Base-by-base conservation (phyloP, 805 yeast species). In the Huiozyma sinensis region DNA sequence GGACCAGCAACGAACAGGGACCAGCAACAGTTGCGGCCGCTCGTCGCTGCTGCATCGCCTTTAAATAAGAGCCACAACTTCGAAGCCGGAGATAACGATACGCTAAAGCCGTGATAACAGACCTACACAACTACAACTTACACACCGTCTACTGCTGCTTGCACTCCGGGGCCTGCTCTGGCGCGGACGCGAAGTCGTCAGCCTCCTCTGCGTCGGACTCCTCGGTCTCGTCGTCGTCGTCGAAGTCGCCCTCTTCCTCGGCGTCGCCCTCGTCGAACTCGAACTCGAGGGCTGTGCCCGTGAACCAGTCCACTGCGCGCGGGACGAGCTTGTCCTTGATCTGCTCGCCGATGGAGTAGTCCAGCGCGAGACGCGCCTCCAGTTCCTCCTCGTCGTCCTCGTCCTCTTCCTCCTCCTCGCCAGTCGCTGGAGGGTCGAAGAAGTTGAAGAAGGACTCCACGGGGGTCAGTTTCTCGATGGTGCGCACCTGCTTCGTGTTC, bases 251-350 rank as follows among this genome's bases (percentile, higher is more conserved):
- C 66, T 72, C 81, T 17, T 69, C 77, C 12, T 75, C 85, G 7
- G 73, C 87, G 10, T 75, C 81, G 12, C 73, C 85, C 32, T 74
- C 75, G 48, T 67, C 71, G 40, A 70, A 77, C 51, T 76, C 82
- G 60, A 76, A 84, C 45, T 84, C 95, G 47, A 90, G 74, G 27
- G 98, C 98, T 52, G 87, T 87, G 40, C 98, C 98, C 7, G 98
- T 90, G 65, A 88, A 92, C 97, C 98, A 92, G 64, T 90, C 97
- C 57, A 92, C 76, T 42, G 97, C 97, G 61, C 96, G 80, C 50
- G 97, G 97, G 50, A 92, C 81, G 61, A 92, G 75, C 65, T 92
- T 84, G 65, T 92, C 97, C 71, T 92, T 92, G 63, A 92, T 77
- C 58, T 89, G 89, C 67, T 92, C 98, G 50, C 97, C 98, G 50